Percentiles rank a stretch among this genome's conserved stretches.
These are phyloP conservation scores for Aureobasidium sp. DNA, from an alignment of 2,329 filamentous ascomycete species.

Conservation along the genomic window DNA sequence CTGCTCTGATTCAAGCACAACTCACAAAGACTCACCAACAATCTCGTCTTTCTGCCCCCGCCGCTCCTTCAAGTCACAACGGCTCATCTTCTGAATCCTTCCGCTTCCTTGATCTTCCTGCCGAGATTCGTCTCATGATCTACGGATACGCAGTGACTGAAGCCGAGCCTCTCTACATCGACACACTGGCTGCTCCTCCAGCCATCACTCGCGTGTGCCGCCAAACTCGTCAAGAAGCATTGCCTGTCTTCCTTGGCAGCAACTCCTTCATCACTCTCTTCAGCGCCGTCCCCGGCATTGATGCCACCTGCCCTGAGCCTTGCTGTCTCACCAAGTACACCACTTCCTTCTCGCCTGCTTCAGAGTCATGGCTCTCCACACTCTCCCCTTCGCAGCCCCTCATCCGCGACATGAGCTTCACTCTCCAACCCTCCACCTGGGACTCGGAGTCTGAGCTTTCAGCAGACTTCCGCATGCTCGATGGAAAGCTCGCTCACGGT, in stretches of 20 bases:
- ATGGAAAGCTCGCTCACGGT: conserved; percentile 9
- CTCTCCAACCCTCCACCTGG: conserved; percentile 12
- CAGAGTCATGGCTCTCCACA: conserved; percentile 10
- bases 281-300: conserved; percentile 1
- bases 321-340: conserved; percentile 12
- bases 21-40: conserved; percentile 7
- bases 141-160: conserved; percentile 14
- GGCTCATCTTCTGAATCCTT: not conserved
- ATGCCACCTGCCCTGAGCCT: conserved; percentile 11
- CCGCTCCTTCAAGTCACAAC: not conserved
- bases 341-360: conserved; percentile 10
- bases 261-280: conserved; percentile 14
- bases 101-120: conserved; percentile 16
- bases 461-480: conserved; percentile 10
- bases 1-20: conserved; percentile 12
- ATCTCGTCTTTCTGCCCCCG: not conserved
- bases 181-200: conserved; percentile 9
- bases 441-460: conserved; percentile 2
- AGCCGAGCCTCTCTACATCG: conserved; percentile 7
- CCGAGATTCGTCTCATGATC: conserved; percentile 18
- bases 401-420: conserved; percentile 14
- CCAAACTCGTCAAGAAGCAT: conserved; percentile 18
- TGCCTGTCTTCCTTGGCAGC: conserved; percentile 17
- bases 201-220: conserved; percentile 15
- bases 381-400: conserved; percentile 3